Conservation (phyloP, 768 basidiomycete genomes). For the Suillus decipiens region DNA sequence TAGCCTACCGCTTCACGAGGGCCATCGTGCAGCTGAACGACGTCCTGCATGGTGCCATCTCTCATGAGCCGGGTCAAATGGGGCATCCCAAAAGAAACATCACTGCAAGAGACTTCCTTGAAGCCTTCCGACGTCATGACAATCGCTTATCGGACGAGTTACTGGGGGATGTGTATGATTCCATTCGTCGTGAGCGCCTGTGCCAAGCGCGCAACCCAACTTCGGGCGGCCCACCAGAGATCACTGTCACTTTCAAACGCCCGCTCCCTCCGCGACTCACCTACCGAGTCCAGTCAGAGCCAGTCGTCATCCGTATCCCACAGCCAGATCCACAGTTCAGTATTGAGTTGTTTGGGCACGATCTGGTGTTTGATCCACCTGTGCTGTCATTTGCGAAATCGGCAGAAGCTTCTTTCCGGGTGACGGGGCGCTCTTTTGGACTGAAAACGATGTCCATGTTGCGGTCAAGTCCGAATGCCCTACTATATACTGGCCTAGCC, state of each 20-base stretch:
- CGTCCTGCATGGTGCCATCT: slow-evolving; percentile 74
- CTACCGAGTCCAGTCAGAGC: slow-evolving; percentile 86
- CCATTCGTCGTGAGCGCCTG: slow-evolving; percentile 71
- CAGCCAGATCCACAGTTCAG: slow-evolving; percentile 79
- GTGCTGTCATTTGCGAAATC: slow-evolving; percentile 77
- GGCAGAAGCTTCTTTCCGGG: slow-evolving; percentile 83
- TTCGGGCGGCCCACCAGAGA: slow-evolving; percentile 44
- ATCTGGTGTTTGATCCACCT: slow-evolving; percentile 85
- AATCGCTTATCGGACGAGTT: slow-evolving; percentile 73
- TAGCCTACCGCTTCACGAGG: slow-evolving; percentile 73
- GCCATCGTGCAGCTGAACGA: slow-evolving; percentile 90
- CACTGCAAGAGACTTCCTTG: slow-evolving; percentile 76
- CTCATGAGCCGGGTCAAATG: slow-evolving; percentile 58
- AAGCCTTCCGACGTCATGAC: slow-evolving; percentile 82
- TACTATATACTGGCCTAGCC: slow-evolving; percentile 80
- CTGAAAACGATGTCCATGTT: slow-evolving; percentile 81
- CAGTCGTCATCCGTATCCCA: slow-evolving; percentile 83
- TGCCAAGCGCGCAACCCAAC: slow-evolving; percentile 63
- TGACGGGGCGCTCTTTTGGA: slow-evolving; percentile 86
- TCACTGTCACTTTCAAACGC: slow-evolving; percentile 70
- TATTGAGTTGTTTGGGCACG: slow-evolving; percentile 86
- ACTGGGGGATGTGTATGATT: slow-evolving; percentile 76
- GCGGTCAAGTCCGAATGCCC: slow-evolving; percentile 81
- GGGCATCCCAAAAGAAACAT: slow-evolving; percentile 59
- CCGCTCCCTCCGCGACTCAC: slow-evolving; percentile 77